These are phyloP conservation scores for Blastobotrys apis DNA, from an alignment of 1,139 yeast species.

Conservation along the genomic window DNA sequence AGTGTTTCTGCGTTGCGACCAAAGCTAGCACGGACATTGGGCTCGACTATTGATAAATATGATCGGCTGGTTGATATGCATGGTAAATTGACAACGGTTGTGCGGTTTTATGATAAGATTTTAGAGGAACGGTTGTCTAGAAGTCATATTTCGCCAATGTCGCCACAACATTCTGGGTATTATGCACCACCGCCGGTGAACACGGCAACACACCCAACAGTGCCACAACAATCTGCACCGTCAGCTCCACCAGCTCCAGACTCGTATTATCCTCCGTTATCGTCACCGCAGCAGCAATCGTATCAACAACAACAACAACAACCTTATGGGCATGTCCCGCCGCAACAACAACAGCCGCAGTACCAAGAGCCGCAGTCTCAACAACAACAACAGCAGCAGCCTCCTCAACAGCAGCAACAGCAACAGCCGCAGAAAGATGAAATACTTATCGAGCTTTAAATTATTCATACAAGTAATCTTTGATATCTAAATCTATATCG, in stretches of 20 bases:
- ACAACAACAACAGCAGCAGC: not conserved
- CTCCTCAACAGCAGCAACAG: conserved; percentile 6
- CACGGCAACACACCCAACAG: conserved; percentile 2
- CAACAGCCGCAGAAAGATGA: conserved; percentile 25
- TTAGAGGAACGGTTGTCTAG: conserved; percentile 61
- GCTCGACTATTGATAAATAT: conserved; percentile 60
- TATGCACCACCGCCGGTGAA: conserved; percentile 9
- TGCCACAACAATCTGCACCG: conserved; percentile 5
- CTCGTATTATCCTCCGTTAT: conserved; percentile 6
- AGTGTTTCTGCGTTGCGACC: conserved; percentile 68
- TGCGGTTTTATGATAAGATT: conserved; percentile 71
- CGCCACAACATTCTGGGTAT: conserved; percentile 10
- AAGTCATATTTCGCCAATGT: conserved; percentile 30
- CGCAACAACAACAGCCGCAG: not conserved
- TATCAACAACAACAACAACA: conserved; percentile 4
- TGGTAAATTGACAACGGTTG: conserved; percentile 74
- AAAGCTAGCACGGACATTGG: conserved; percentile 62
- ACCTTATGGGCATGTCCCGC: conserved; percentile 12
- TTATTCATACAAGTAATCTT: conserved; percentile 44
- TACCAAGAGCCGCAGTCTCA: conserved; percentile 1
- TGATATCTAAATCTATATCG: conserved; percentile 52
- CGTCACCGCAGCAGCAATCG: not conserved
- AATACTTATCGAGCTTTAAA: conserved; percentile 31
- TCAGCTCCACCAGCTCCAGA: conserved; percentile 6
- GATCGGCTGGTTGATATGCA: conserved; percentile 73